Base-by-base conservation (phyloP, 2,329 filamentous ascomycete genomes). In the Trichoderma sp. region DNA sequence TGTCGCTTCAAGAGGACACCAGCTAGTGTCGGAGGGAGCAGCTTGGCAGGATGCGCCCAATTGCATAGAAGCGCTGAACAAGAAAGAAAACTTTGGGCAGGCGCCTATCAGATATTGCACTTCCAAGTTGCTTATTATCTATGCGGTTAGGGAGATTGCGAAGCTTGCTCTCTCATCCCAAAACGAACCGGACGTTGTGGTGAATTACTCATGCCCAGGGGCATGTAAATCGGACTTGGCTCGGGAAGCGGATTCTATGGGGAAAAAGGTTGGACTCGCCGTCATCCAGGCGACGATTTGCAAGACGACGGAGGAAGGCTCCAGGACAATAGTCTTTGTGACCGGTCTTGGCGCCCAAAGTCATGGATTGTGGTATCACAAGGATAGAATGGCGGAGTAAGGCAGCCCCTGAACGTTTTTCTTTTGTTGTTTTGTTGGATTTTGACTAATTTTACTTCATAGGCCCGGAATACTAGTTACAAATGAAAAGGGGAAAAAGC, bases 1-100 rank as follows among this genome's bases (percentile, higher is more conserved):
- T n/a, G 72, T 71, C 3, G 72, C 57, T 4, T 71, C 69, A 6
- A 32, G 64, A 43, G 55, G 63, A 7, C 72, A 72, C 13, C 53
- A 53, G 28, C 39, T 17, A 9, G 63, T 72, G 30, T 20, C 50
- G 12, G 69, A 73, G 13, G 53, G 43, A 15, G 64, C 58, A 26
- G 9, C 58, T 28, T 71, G 70, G 50, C 70, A 71, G 20, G 39
- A 26, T 26, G 47, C 57, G 1, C 72, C 59, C 20, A 59, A 65
- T 12, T 63, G 39, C 20, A 20, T 66, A 6, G 50, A 55, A 28
- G 36, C 55, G 9, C 30, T 68, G 57, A 73, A 71, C n/a, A 59
- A 28, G 17, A 13, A 68, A 13, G 53, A 50, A 13, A 28, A 43
- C 9, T 61, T 68, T 64, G 69, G 68, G 20, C 61, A 64, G n/a